A percentile compares a stretch with the other conserved stretches of the same genome.
phyloP scores from a whole-genome alignment of 23 red algal genomes.

The Agarophyton chilense region DNA sequence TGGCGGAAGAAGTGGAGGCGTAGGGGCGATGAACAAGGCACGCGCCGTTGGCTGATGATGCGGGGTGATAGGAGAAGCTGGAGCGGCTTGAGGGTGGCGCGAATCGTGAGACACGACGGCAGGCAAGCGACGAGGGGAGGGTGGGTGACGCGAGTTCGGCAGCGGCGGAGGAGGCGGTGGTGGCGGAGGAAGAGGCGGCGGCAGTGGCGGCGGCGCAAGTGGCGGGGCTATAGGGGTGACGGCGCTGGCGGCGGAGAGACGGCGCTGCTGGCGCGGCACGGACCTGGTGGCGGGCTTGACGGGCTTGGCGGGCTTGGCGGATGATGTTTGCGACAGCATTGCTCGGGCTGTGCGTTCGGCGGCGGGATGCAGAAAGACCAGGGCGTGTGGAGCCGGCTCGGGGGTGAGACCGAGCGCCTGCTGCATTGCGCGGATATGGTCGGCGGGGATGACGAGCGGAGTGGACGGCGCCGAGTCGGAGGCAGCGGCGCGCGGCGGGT shows the following conservation, averaged over 20 bases:
- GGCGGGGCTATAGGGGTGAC: slow-evolving; percentile 28
- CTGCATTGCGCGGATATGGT: slow-evolving; percentile 31
- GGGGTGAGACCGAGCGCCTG: slow-evolving; percentile 52
- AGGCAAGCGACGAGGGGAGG: background rate
- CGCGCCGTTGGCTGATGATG: slow-evolving; percentile 15
- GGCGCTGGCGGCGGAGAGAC: slow-evolving; percentile 22
- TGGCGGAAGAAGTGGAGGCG: background rate
- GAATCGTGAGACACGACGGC: background rate
- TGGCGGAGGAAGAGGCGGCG: background rate
- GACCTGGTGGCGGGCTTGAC: background rate
- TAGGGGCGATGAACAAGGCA: background rate
- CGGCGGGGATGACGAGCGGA: slow-evolving; percentile 31
- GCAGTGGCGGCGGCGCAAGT: background rate
- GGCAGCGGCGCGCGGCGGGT: background rate
- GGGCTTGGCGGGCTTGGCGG: background rate
- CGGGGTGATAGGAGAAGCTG: slow-evolving; percentile 47
- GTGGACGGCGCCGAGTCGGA: background rate
- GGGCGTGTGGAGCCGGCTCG: background rate
- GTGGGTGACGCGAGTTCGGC: background rate
- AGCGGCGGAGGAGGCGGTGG: background rate
- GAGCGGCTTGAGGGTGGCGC: background rate
- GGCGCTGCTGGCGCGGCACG: background rate
- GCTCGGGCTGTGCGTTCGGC: slow-evolving; percentile 8
- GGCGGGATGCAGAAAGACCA: background rate
- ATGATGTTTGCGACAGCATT: background rate